Evolutionary conservation across 2,329 filamentous ascomycete genomes (phyloP).

Genomic region (Epichloe gansuensis): DNA sequence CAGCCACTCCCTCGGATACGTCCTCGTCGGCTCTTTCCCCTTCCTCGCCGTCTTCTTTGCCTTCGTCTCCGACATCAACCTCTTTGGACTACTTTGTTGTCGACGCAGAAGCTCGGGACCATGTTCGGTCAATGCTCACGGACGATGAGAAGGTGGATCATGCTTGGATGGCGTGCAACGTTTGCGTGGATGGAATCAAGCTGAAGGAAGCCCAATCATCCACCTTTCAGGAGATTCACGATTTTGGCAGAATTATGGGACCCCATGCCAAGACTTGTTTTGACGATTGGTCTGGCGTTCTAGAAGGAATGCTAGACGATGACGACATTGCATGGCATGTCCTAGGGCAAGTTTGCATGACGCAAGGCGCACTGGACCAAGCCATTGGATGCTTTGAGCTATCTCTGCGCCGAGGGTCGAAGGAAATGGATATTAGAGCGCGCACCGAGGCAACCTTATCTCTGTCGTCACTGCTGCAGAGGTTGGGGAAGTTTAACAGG

Average conservation of each 20-base stretch:
- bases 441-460: constrained; percentile 12
- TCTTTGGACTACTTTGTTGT: constrained; percentile 14
- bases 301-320: constrained; percentile 11
- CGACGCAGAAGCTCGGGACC: constrained; percentile 11
- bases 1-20: constrained; percentile 2
- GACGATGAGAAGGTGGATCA: constrained; percentile 10
- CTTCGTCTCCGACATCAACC: constrained; percentile 8
- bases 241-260: constrained; percentile 14
- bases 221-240: constrained; percentile 12
- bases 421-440: constrained; percentile 8
- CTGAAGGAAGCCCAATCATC: constrained; percentile 10
- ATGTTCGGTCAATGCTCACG: constrained; percentile 11
- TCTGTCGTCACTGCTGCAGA: constrained; percentile 12
- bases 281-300: constrained; percentile 13
- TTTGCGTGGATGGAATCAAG: constrained; percentile 13
- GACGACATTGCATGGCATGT: constrained; percentile 27
- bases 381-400: constrained; percentile 16
- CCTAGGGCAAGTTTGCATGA: constrained; percentile 18
- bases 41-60: constrained; percentile 9
- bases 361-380: constrained; percentile 13
- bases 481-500: constrained; percentile 8
- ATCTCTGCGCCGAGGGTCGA: constrained; percentile 8
- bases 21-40: constrained; percentile 6
- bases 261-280: constrained; percentile 16
- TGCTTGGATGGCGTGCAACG: constrained; percentile 15